phyloP scores from a whole-genome alignment of 768 basidiomycete species.

The Tulasnella sp. region DNA sequence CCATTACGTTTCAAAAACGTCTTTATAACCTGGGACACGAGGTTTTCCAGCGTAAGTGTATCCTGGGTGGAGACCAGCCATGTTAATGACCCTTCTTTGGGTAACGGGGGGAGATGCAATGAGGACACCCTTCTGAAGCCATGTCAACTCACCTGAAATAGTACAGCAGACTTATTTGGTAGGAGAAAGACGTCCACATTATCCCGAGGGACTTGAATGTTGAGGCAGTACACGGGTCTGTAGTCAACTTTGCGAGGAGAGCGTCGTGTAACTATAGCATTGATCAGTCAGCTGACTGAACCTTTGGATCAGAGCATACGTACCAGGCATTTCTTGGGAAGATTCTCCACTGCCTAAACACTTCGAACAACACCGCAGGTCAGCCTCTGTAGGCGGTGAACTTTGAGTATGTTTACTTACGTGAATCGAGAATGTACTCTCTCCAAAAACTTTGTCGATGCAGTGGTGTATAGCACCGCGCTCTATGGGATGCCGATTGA shows the following conservation, averaged over 20 bases:
- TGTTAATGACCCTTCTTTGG: too few species aligned
- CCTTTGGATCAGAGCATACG: too few species aligned
- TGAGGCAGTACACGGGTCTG: conserved; percentile 73
- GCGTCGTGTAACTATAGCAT: conserved; percentile 31
- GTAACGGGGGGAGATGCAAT: background rate
- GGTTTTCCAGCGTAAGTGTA: conserved; percentile 39
- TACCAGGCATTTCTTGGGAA: too few species aligned
- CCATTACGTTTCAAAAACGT: conserved; percentile 54
- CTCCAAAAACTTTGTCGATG: conserved; percentile 54
- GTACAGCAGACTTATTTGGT: conserved; percentile 30
- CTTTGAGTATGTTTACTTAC: too few species aligned
- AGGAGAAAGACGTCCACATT: conserved; percentile 70
- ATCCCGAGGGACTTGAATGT: conserved; percentile 52
- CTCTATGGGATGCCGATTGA: conserved; percentile 65
- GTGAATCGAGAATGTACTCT: conserved; percentile 38
- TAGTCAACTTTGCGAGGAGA: conserved; percentile 72
- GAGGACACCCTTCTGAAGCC: background rate
- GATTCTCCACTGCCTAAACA: too few species aligned
- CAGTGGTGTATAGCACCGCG: conserved; percentile 53
- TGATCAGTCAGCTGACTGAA: too few species aligned
- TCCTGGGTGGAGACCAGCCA: conserved; percentile 34
- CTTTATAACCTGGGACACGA: conserved; percentile 49
- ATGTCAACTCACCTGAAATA: conserved; percentile 7
- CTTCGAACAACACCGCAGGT: too few species aligned
- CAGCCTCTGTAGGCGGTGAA: too few species aligned